These are phyloP conservation scores for Fusarium sp. DNA, from an alignment of 2,329 filamentous ascomycete genomes.

Conservation along the genomic window DNA sequence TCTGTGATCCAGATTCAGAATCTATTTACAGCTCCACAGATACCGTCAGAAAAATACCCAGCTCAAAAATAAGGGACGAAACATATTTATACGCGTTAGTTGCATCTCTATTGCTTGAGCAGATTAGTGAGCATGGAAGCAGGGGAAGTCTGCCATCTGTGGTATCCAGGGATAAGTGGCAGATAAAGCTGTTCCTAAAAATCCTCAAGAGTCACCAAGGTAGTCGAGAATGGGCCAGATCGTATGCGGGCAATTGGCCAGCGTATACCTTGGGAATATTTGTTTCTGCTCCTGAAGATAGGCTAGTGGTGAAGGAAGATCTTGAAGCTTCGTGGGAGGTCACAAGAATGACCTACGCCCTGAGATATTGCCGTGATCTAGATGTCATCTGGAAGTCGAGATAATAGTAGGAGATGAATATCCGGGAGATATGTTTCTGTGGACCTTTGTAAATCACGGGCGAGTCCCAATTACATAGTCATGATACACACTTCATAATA, in stretches of 20 bases:
- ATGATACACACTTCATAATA: background rate
- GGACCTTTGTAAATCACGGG: fast-evolving
- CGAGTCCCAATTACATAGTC: too few species aligned
- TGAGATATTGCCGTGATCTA: slow-evolving; percentile 29
- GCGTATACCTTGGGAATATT: slow-evolving; percentile 36
- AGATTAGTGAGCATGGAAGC: background rate
- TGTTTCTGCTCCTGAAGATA: slow-evolving; percentile 17
- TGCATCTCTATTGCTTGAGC: slow-evolving; percentile 30
- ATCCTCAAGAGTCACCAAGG: slow-evolving; percentile 21
- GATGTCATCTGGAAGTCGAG: slow-evolving; percentile 20
- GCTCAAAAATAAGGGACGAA: slow-evolving; percentile 21
- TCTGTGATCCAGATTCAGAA: background rate
- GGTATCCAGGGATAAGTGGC: slow-evolving; percentile 19
- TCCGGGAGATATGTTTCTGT: background rate
- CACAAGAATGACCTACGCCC: slow-evolving; percentile 18
- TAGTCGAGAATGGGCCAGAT: slow-evolving; percentile 32
- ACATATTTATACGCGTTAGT: slow-evolving; percentile 30
- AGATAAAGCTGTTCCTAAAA: slow-evolving; percentile 11
- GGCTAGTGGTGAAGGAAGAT: slow-evolving; percentile 19
- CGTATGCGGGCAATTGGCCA: slow-evolving; percentile 43
- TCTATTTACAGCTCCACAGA: background rate
- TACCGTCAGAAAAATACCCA: background rate
- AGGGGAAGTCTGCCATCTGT: background rate
- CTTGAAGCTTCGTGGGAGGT: slow-evolving; percentile 27
- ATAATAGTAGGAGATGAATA: background rate